Percentiles rank a stretch among this genome's conserved stretches.
Conservation (phyloP, 2,329 filamentous ascomycete species). For the Aspergillus transmontanensis region DNA sequence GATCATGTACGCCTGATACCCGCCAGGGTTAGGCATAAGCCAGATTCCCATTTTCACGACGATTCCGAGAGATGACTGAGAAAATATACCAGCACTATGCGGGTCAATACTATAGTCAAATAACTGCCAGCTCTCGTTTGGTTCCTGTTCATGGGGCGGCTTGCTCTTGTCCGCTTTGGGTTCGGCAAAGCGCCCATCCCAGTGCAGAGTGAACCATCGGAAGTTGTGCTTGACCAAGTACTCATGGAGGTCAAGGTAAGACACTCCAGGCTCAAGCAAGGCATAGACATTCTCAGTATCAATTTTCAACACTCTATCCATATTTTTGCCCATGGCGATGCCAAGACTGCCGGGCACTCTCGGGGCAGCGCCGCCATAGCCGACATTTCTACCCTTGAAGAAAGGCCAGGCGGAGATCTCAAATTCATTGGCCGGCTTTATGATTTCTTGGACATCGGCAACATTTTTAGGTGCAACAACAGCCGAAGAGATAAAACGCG, state of each 20-base stretch:
- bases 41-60: slow-evolving; percentile 59
- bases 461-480: background rate
- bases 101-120: slow-evolving; percentile 48
- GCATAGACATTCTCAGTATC: slow-evolving; percentile 53
- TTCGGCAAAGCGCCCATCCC: slow-evolving; percentile 47
- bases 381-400: slow-evolving; percentile 50
- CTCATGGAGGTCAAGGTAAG: slow-evolving; percentile 56
- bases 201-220: slow-evolving; percentile 49
- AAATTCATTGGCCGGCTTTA: slow-evolving; percentile 31
- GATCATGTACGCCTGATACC: slow-evolving; percentile 48
- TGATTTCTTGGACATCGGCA: background rate
- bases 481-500: background rate
- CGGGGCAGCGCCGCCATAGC: slow-evolving; percentile 55
- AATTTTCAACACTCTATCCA: slow-evolving; percentile 57
- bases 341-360: slow-evolving; percentile 49
- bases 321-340: slow-evolving; percentile 45
- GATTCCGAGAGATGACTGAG: slow-evolving; percentile 56
- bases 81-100: slow-evolving; percentile 50
- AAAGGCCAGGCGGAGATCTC: slow-evolving; percentile 38
- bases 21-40: slow-evolving; percentile 57
- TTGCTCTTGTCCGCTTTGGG: background rate
- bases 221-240: background rate
- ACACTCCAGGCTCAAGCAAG: slow-evolving; percentile 60
- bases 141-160: background rate
- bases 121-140: slow-evolving; percentile 45